Evolutionary conservation across 176 grass and related monocot species (phyloP).

Genomic region (Canna indica): DNA sequence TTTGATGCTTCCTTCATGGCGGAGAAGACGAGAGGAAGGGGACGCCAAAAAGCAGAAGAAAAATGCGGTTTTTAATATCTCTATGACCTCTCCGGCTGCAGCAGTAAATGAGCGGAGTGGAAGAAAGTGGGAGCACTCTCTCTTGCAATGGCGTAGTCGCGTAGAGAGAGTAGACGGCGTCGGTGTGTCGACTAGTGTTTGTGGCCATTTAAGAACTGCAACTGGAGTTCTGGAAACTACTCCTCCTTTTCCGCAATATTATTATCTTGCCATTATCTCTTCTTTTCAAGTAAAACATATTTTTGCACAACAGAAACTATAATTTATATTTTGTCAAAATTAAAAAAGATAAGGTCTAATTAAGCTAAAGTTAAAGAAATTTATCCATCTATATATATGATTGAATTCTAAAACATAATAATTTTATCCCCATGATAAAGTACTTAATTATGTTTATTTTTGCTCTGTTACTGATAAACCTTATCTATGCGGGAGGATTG

Average conservation of each 20-base stretch:
- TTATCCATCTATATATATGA: no score
- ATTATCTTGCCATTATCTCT: background rate
- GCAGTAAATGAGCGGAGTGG: background rate
- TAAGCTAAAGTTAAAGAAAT: no score
- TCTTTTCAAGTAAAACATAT: no score
- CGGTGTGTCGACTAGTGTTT: background rate
- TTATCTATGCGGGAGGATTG: no score
- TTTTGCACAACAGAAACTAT: no score
- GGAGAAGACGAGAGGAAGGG: background rate
- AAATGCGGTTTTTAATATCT: background rate
- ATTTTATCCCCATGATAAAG: no score
- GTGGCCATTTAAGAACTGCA: background rate
- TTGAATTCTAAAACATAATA: no score
- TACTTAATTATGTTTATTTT: no score
- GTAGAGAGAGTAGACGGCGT: background rate
- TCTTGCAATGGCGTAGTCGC: no score
- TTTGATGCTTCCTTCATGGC: slow-evolving; percentile 30
- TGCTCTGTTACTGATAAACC: no score
- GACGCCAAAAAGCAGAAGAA: background rate
- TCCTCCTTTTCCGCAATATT: background rate
- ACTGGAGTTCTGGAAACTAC: background rate
- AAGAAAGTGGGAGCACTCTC: background rate
- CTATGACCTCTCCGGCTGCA: background rate
- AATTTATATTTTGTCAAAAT: no score
- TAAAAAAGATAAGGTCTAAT: no score